Evolutionary conservation across 495 filamentous ascomycete species (phyloP).

Genomic region (Sabuloglossum arenarium): DNA sequence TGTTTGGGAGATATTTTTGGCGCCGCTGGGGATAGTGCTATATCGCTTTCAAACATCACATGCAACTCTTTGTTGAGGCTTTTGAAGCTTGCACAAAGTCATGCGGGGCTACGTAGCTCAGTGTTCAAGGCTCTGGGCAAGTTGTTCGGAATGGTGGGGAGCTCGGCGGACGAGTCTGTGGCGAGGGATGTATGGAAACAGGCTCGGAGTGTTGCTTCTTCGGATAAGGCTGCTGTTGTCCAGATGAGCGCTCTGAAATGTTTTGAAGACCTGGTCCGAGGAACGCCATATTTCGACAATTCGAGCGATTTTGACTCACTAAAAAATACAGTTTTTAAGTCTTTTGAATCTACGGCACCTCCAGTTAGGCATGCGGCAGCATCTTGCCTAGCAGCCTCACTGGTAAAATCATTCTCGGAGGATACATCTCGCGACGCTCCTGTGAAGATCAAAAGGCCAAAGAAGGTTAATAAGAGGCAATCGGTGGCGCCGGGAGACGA

Average conservation of each 20-base stretch:
- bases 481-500: conserved; percentile 46
- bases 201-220: conserved; percentile 49
- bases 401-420: conserved; percentile 65
- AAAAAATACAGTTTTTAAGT: conserved; percentile 58
- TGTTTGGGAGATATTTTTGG: conserved; percentile 81
- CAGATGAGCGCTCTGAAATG: conserved; percentile 66
- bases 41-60: conserved; percentile 56
- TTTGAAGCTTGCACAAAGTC: conserved; percentile 55
- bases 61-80: conserved; percentile 54
- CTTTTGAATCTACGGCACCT: conserved; percentile 55
- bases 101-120: conserved; percentile 65
- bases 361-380: conserved; percentile 71
- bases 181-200: conserved; percentile 89
- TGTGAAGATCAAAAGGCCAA: conserved; percentile 51
- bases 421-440: conserved; percentile 29
- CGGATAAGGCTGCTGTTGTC: conserved; percentile 66
- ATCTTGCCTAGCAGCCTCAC: conserved; percentile 53
- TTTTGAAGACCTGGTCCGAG: conserved; percentile 46
- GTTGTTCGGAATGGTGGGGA: conserved; percentile 45
- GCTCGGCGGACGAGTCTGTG: conserved; percentile 64
- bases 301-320: conserved; percentile 79
- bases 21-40: conserved; percentile 80
- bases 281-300: conserved; percentile 69
- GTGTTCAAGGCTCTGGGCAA: conserved; percentile 66
- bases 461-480: conserved; percentile 48